Evolutionary conservation across 768 basidiomycete genomes (phyloP).

Genomic region (Dictyophora rubrovolvata): DNA sequence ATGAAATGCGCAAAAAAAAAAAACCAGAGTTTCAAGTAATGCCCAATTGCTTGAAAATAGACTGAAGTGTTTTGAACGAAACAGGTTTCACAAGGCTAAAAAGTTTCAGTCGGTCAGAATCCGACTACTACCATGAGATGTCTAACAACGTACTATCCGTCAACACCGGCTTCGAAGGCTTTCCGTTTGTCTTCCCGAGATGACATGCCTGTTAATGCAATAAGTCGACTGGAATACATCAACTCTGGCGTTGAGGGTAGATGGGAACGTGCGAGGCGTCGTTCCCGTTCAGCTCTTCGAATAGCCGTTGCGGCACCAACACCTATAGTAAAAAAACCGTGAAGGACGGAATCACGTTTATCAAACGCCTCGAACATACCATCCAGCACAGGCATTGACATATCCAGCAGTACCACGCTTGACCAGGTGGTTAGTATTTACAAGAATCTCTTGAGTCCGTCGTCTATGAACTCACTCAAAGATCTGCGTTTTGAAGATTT

Average conservation of each 20-base stretch:
- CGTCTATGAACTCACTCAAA: slow-evolving; percentile 62
- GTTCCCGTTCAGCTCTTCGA: slow-evolving; percentile 54
- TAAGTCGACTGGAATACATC: slow-evolving; percentile 25
- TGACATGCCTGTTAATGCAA: slow-evolving; percentile 90
- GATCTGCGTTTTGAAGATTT: slow-evolving; percentile 56
- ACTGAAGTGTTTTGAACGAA: slow-evolving; percentile 82
- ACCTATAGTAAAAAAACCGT: slow-evolving; percentile 31
- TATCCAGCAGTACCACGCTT: slow-evolving; percentile 78
- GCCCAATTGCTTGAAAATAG: slow-evolving; percentile 70
- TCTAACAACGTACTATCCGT: slow-evolving; percentile 73
- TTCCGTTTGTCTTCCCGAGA: slow-evolving; percentile 84
- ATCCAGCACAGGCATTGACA: slow-evolving; percentile 92
- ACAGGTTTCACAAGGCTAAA: slow-evolving; percentile 90
- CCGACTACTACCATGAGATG: neutral
- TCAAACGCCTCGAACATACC: slow-evolving; percentile 32
- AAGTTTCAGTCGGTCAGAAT: neutral
- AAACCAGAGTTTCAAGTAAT: slow-evolving; percentile 23
- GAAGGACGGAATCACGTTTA: neutral
- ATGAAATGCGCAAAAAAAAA: neutral
- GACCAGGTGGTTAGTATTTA: slow-evolving; percentile 9
- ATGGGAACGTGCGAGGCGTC: slow-evolving; percentile 14
- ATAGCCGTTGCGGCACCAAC: slow-evolving; percentile 79
- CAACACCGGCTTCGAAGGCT: slow-evolving; percentile 88
- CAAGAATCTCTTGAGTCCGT: neutral
- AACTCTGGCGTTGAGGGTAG: neutral